phyloP scores from a whole-genome alignment of 1,139 yeast genomes.

The Pichiaceae sp. region DNA sequence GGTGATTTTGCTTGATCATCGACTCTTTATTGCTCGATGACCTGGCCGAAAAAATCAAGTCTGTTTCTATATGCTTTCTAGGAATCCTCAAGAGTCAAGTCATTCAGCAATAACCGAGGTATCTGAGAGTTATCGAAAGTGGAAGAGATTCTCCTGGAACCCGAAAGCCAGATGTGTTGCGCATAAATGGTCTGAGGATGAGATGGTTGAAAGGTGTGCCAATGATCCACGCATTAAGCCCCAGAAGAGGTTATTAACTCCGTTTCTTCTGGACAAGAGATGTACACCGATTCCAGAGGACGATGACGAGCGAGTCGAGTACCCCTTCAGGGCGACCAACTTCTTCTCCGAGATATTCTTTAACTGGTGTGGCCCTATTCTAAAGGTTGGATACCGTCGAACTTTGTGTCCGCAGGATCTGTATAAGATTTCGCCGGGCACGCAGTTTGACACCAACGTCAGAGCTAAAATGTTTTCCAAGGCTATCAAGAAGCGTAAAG shows the following conservation, averaged over 20 bases:
- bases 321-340: constrained; percentile 27
- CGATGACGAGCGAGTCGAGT: constrained; percentile 28
- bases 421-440: constrained; percentile 19
- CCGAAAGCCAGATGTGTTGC: neutral
- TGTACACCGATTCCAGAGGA: constrained; percentile 33
- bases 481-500: constrained; percentile 18
- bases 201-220: constrained; percentile 4
- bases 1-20: too few species aligned
- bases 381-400: constrained; percentile 36
- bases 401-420: constrained; percentile 35
- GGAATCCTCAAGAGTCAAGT: too few species aligned
- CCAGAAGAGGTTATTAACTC: constrained; percentile 30
- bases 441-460: constrained; percentile 22
- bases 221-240: constrained; percentile 5
- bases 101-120: neutral
- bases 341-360: constrained; percentile 28
- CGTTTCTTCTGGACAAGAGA: constrained; percentile 26
- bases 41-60: too few species aligned
- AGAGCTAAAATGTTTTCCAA: constrained; percentile 26
- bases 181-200: constrained; percentile 1
- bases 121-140: neutral
- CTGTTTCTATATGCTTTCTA: too few species aligned
- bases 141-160: neutral
- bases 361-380: constrained; percentile 32
- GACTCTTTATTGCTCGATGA: too few species aligned